Evolutionary conservation across 1,139 yeast genomes (phyloP), one percentile per base, ranked within the genome.

Genomic region (Kodamaea fungicola): DNA sequence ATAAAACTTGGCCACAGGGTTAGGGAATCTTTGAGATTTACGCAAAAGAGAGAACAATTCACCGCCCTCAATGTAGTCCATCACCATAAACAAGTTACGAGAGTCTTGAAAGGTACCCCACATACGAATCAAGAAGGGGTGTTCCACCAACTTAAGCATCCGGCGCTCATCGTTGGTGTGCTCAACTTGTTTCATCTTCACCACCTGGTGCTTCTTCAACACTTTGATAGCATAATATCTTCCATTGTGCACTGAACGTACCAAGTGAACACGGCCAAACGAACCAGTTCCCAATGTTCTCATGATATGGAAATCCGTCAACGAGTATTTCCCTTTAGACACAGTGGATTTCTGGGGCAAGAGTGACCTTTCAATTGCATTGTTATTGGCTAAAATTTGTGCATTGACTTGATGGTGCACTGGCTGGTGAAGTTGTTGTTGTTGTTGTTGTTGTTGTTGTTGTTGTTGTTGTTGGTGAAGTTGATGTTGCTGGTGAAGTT

Each of bases 11-110:
- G 81, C 82, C 35, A 77, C 83, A 16, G 80, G 82, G 44, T 75
- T 76, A 2, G 83, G 83, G 51, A 77, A 77, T 32, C 78, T 57
- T 48, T 74, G 80, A n/a, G 80, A 74, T 48, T 76, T 76, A 43
- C 83, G 60, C 45, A 77, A 62, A 36, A 77, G 61, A 9, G 78
- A 71, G 52, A 77, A 77, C 33, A 77, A 61, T 50, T 77, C 83
- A 29, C 83, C 83, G 37, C 83, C 83, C 57, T 77, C 83, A 43
- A 77, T 76, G 52, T 76, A 77, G 51, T 77, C 83, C 82, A 77
- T 77, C 10, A 77, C 74, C 78, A 77, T 76, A 51, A 76, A 77
- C 39, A 77, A 62, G 43, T 74, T 74, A 44, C 67, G 70, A 35
- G 74, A 61, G 52, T 77, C 83, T 55, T 77, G 82, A 51, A 71